phyloP scores from a whole-genome alignment of 2,329 filamentous ascomycete species.

The Claviceps sp. region DNA sequence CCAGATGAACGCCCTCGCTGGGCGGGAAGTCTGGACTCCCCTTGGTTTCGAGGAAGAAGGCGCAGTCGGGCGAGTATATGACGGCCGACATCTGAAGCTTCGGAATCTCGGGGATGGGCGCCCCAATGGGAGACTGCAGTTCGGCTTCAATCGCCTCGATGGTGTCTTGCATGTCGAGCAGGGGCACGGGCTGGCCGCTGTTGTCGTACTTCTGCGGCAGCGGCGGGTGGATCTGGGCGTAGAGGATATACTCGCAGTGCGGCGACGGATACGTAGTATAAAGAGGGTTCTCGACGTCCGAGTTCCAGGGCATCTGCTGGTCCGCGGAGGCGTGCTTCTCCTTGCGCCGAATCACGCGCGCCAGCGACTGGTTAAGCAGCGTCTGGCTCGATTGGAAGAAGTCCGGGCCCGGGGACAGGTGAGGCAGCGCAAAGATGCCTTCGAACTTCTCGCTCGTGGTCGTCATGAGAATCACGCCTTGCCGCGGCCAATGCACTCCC shows the following conservation, averaged over 20 bases:
- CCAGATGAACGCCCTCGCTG: slow-evolving; percentile 39
- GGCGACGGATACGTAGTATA: slow-evolving; percentile 48
- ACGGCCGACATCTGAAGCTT: slow-evolving; percentile 48
- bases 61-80: slow-evolving; percentile 55
- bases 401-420: slow-evolving; percentile 51
- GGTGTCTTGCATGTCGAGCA: slow-evolving; percentile 22
- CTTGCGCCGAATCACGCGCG: slow-evolving; percentile 52
- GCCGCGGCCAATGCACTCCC: slow-evolving; percentile 75
- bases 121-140: slow-evolving; percentile 46
- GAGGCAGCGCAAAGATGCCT: slow-evolving; percentile 81
- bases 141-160: slow-evolving; percentile 48
- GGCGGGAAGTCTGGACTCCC: slow-evolving; percentile 44
- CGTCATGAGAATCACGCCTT: slow-evolving; percentile 66
- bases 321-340: slow-evolving; percentile 40
- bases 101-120: slow-evolving; percentile 40
- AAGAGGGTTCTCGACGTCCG: slow-evolving; percentile 47
- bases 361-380: slow-evolving; percentile 61
- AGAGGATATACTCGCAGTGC: slow-evolving; percentile 82
- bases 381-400: slow-evolving; percentile 45
- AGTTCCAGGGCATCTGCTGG: slow-evolving; percentile 62
- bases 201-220: slow-evolving; percentile 21
- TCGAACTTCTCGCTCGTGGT: slow-evolving; percentile 90
- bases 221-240: slow-evolving; percentile 60
- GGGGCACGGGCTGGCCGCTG: slow-evolving; percentile 16
- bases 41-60: slow-evolving; percentile 51